Evolutionary conservation across 2,329 filamentous ascomycete species (phyloP), one percentile per base, ranked within the genome.

Genomic region (Talaromyces rugulosus): DNA sequence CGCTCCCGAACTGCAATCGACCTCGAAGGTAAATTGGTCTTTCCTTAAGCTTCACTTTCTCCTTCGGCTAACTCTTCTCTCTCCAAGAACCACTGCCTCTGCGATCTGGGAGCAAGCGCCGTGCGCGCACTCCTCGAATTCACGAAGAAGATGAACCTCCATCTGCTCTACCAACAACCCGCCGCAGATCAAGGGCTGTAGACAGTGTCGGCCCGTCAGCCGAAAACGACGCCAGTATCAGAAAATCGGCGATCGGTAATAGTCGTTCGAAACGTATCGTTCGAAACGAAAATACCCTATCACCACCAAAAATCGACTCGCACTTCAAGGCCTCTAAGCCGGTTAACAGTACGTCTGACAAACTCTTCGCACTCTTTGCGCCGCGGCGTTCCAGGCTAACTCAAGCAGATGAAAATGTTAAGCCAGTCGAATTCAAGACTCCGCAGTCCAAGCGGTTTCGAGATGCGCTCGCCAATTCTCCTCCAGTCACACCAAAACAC

Each of bases 401-500:
- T 52, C 5, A 33, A 63, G 63, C 58, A 80, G 71, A 84, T 77
- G 78, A 81, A 66, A 79, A 78, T 59, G 61, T 70, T 33, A 74
- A 71, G 59, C 76, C 70, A 47, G 72, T 67, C n/a, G 70, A 74
- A 62, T 74, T 81, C 64, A 80, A 80, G 68, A 79, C 78, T 58
- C 76, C 81, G 50, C 77, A 80, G 54, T 85, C 85, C 14, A 80
- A 87, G 57, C 90, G 74, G 61, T 77, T 71, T 88, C 90, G 90
- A 75, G 89, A 97, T 86, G 91, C 85, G 55, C 83, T 94, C 63
- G 85, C 86, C 58, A 84, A 86, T 67, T 83, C 82, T 65, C 83
- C 87, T 23, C 89, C 90, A 2, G 83, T 89, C 60, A 97, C 94
- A 5, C 94, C 94, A 51, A 87, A 91, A 62, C 92, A 96, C 74